Percentiles rank a stretch among this genome's conserved stretches.
These are phyloP conservation scores for Apiospora marii DNA, from an alignment of 2,329 filamentous ascomycete genomes.

Conservation along the genomic window DNA sequence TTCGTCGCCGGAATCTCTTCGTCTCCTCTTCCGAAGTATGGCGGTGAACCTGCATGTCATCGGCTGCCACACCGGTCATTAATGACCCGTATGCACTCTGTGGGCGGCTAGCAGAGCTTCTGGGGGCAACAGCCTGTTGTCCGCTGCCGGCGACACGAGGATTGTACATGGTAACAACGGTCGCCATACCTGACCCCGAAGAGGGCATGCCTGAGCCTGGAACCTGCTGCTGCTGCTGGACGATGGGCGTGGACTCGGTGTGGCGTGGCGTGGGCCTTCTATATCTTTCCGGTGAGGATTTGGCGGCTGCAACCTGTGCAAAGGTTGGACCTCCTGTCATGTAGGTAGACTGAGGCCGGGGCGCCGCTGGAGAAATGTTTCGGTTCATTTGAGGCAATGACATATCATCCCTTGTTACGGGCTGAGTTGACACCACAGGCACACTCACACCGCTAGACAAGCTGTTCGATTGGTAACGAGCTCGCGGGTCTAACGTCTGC, in stretches of 20 bases:
- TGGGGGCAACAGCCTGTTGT: slow-evolving; percentile 40
- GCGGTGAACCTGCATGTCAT: slow-evolving; percentile 73
- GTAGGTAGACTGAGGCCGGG: slow-evolving; percentile 54
- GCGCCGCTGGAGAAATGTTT: slow-evolving; percentile 46
- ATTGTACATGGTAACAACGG: slow-evolving; percentile 63
- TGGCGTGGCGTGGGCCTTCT: slow-evolving; percentile 69
- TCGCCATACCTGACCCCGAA: slow-evolving; percentile 62
- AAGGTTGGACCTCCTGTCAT: slow-evolving; percentile 57
- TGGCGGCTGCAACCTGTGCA: slow-evolving; percentile 65
- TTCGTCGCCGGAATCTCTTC: slow-evolving; percentile 82
- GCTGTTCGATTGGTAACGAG: slow-evolving; percentile 41
- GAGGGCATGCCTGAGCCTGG: slow-evolving; percentile 54
- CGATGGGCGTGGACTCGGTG: slow-evolving; percentile 53
- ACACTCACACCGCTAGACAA: slow-evolving; percentile 38
- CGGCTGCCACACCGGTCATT: slow-evolving; percentile 60
- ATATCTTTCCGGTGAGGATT: slow-evolving; percentile 84
- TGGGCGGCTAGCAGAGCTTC: slow-evolving; percentile 50
- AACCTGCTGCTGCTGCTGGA: slow-evolving; percentile 37
- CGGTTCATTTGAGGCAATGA: slow-evolving; percentile 52
- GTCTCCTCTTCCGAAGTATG: slow-evolving; percentile 68
- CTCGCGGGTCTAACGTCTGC: slow-evolving; percentile 48
- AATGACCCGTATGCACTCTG: slow-evolving; percentile 58
- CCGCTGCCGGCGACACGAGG: slow-evolving; percentile 49
- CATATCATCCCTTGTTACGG: slow-evolving; percentile 62
- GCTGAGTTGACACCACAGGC: slow-evolving; percentile 35